A percentile compares a stretch with the other conserved stretches of the same genome.
These are phyloP conservation scores for Trichoderma asperellum DNA, from an alignment of 2,329 filamentous ascomycete species.

Conservation along the genomic window DNA sequence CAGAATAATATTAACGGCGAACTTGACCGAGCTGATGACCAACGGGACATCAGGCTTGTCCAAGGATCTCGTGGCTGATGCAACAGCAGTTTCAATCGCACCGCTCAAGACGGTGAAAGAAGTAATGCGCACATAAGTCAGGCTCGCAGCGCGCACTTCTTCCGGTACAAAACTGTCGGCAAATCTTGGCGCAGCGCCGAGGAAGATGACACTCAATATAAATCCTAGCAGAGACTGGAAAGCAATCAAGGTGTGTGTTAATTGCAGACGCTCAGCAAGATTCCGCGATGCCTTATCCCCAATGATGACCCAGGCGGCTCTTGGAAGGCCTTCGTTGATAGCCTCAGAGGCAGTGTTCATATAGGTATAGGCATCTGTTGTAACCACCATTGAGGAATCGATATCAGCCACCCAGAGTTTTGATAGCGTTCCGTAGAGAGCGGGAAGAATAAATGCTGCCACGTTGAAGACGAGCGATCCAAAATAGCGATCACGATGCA, in stretches of 20 bases:
- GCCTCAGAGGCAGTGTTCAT: conserved; percentile 69
- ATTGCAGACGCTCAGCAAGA: conserved; percentile 54
- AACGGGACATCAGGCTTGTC: conserved; percentile 72
- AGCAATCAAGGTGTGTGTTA: conserved; percentile 66
- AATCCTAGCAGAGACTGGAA: conserved; percentile 62
- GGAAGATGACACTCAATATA: conserved; percentile 63
- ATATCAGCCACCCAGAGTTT: conserved; percentile 74
- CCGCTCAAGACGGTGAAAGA: conserved; percentile 66
- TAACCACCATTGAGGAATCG: conserved; percentile 54
- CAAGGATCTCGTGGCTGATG: conserved; percentile 64
- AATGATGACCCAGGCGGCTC: conserved; percentile 70
- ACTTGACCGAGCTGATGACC: conserved; percentile 66
- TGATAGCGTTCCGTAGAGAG: conserved; percentile 67
- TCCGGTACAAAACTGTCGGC: conserved; percentile 65
- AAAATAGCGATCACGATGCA: conserved; percentile 45
- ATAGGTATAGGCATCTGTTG: conserved; percentile 63
- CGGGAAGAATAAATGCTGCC: conserved; percentile 65
- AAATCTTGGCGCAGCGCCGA: conserved; percentile 57
- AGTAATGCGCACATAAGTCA: conserved; percentile 67
- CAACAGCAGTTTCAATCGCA: conserved; percentile 65
- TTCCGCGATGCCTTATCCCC: conserved; percentile 63
- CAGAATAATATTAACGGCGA: conserved; percentile 67
- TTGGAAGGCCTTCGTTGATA: conserved; percentile 72
- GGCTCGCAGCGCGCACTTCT: conserved; percentile 57
- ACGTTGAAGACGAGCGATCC: conserved; percentile 67